Evolutionary conservation across 805 yeast species (phyloP).

Genomic region (Yamadazyma insecticola): DNA sequence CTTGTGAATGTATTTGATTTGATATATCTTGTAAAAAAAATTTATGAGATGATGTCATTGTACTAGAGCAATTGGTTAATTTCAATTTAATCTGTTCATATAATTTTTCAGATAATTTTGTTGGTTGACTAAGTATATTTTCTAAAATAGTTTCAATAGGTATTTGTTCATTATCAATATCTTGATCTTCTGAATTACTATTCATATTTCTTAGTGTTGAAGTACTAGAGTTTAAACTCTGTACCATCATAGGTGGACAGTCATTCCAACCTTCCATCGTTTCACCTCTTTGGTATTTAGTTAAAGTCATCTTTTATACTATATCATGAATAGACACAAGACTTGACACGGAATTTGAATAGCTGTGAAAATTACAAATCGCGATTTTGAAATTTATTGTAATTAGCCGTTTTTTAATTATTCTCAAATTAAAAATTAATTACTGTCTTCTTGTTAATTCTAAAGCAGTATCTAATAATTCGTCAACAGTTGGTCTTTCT

Average conservation of each 20-base stretch:
- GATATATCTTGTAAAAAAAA: slow-evolving; percentile 13
- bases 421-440: neutral
- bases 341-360: too few species aligned
- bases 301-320: slow-evolving; percentile 29
- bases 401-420: too few species aligned
- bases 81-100: slow-evolving; percentile 40
- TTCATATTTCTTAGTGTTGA: neutral
- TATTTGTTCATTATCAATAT: neutral
- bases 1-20: slow-evolving; percentile 3
- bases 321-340: too few species aligned
- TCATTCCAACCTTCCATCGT: slow-evolving; percentile 58
- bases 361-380: too few species aligned
- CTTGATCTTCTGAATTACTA: neutral
- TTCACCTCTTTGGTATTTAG: slow-evolving; percentile 35
- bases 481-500: slow-evolving; percentile 60
- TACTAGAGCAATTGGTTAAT: slow-evolving; percentile 14
- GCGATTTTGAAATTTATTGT: too few species aligned
- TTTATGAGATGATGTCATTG: slow-evolving; percentile 6
- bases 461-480: slow-evolving; percentile 49
- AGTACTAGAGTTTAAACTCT: slow-evolving; percentile 6
- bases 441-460: slow-evolving; percentile 23
- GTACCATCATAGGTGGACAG: slow-evolving; percentile 40
- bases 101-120: slow-evolving; percentile 38
- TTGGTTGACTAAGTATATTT: slow-evolving; percentile 10
- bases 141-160: slow-evolving; percentile 6